Evolutionary conservation across 1,139 yeast genomes (phyloP).

Genomic region (Yamadazyma diddensiae): DNA sequence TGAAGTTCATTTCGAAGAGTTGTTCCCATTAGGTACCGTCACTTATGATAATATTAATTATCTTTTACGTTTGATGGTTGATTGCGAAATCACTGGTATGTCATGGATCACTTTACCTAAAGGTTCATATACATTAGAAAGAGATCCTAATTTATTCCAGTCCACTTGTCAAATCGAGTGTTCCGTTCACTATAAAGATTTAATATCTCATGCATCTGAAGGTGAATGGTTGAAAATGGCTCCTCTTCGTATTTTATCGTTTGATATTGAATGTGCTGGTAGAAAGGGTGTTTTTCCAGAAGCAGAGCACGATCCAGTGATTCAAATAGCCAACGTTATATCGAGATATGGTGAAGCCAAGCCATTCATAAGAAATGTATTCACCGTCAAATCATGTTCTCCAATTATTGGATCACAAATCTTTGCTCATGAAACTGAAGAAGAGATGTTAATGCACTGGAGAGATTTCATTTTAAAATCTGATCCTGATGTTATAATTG

Average conservation of each 20-base stretch:
- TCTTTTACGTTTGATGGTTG: conserved; percentile 84
- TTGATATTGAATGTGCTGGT: conserved; percentile 98
- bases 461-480: conserved; percentile 74
- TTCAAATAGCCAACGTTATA: conserved; percentile 95
- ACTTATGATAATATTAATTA: conserved; percentile 91
- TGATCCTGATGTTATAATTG: conserved; percentile 96
- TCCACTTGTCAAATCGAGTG: conserved; percentile 90
- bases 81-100: conserved; percentile 92
- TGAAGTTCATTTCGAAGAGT: conserved; percentile 60
- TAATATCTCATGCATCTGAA: conserved; percentile 81
- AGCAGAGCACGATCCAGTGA: conserved; percentile 88
- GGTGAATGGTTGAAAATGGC: conserved; percentile 95
- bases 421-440: conserved; percentile 70
- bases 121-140: conserved; percentile 56
- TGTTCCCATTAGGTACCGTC: conserved; percentile 58
- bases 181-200: conserved; percentile 59
- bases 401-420: conserved; percentile 94
- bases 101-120: conserved; percentile 92
- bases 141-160: conserved; percentile 29
- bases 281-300: conserved; percentile 97
- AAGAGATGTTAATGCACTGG: conserved; percentile 84
- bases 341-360: conserved; percentile 72
- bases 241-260: conserved; percentile 87
- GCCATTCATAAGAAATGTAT: conserved; percentile 92
- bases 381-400: conserved; percentile 87